Base-by-base conservation (phyloP, 176 grass and related monocot genomes). In the Dactylis glomerata region DNA sequence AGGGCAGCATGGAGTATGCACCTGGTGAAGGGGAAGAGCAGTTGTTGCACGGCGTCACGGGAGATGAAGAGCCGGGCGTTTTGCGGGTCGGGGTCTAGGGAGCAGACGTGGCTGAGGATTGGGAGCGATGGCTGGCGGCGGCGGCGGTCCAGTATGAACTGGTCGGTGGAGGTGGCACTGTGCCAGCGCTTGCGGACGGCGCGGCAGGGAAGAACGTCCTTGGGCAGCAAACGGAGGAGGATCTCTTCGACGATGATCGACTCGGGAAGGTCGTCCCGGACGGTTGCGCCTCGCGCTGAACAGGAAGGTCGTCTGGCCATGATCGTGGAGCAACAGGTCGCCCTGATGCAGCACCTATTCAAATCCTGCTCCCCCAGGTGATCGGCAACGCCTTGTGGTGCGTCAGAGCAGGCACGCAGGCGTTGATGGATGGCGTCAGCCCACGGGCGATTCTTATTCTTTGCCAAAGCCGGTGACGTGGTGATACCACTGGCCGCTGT, bases 321-420 rank as follows among this genome's bases (percentile, higher is more conserved):
- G 47, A 55, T 83, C 22, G 55, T 85, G 15, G 87, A 85, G 80
- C 81, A 85, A 76, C 81, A 90, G 58, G 56, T 90, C 42, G 84
- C 84, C 3, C 41, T 90, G 22, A 38, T 79, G 47, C 84, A 90
- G 76, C 87, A 92, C n/a, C 76, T 87, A 42, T 87, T n/a, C n/a
- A n/a, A n/a, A n/a, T 92, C 61, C 56, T 92, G 15, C 87, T 89
- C 47, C 87, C 84, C 76, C 91, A 90, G 79, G 80, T 90, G 26
- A 82, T 92, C 26, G 84, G 80, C 57, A 92, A 92, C 49, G 62
- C 83, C 70, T 45, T 82, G 68, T 90, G 91, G 91, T 49, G 83
- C 34, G 66, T 90, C 57, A 83, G 87, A n/a, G n/a, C n/a, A n/a
- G n/a, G n/a, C n/a, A n/a, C 15, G 59, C 59, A 30, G 58, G 72